Evolutionary conservation across 2,329 filamentous ascomycete species (phyloP), one percentile per base, ranked within the genome.

Genomic region (Dothiorella sarmentorum): DNA sequence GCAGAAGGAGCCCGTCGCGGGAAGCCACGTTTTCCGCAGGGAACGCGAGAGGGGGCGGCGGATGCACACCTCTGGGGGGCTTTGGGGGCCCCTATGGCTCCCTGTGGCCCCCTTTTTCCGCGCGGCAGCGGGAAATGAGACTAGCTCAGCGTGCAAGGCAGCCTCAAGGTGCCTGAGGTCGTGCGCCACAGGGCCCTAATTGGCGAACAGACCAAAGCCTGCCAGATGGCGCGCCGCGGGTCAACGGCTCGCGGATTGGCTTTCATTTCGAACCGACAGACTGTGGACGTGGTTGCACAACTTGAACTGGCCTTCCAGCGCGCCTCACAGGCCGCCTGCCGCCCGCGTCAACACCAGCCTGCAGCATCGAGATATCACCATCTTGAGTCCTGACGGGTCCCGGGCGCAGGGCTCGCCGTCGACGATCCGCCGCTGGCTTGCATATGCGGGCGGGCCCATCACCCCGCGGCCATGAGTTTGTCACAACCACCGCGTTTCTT

Each of bases 1-100:
- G 47, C 49, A 53, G 40, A 53, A 33, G 49, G 33, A 53, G 43
- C 49, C 49, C 49, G 40, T 57, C 42, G 35, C 33, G 55, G 55
- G 55, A 47, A 58, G 55, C 55, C 55, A 58, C 55, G 55, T 58
- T 58, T 42, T 58, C 31, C 20, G 37, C 55, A 58, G 55, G 55
- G 55, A 58, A 58, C 18, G 17, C 40, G 20, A 42, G 40, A 27
- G 45, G 31, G n/a, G 13, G 24, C 18, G 47, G 20, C 13, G 22
- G 43, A 22, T n/a, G n/a, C n/a, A n/a, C n/a, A n/a, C n/a, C n/a
- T n/a, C n/a, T n/a, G n/a, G n/a, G n/a, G n/a, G n/a, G n/a, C n/a
- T n/a, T n/a, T n/a, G n/a, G n/a, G n/a, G n/a, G n/a, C n/a, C n/a
- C n/a, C n/a, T n/a, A n/a, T n/a, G n/a, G n/a, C n/a, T n/a, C n/a